Base-by-base conservation (phyloP, 345 rosid species). In the Nephelium lappaceum region DNA sequence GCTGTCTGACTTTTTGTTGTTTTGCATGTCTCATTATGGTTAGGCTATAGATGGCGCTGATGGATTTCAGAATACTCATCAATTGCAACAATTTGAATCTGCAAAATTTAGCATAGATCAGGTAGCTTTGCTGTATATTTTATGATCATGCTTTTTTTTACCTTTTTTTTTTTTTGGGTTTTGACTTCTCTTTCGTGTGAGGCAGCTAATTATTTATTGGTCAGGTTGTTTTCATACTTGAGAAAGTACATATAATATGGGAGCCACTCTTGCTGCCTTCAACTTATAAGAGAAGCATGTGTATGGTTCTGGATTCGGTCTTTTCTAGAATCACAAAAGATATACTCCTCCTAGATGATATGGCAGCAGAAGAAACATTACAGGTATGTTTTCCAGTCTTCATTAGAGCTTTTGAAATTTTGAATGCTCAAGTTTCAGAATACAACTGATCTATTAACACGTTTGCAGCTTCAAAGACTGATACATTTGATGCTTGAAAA, bases 291-390 rank as follows among this genome's bases (percentile, higher is more conserved):
- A 91, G 86, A 82, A 90, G 98, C 88, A 91, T 93, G 95, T 90
- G 95, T 78, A 68, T 78, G 15, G 92, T 93, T 82, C 84, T 96
- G 76, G 98, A 94, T 71, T 91, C 97, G 0, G 93, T 94, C 51
- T 89, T 96, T 81, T 90, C 91, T 67, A 88, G 95, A 86, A 88
- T 94, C 62, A 55, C 89, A 3, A 87, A 74, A 85, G 97, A 96
- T 80, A 86, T 94, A 71, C 94, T 96, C 79, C 90, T 89, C 77
- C 81, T 96, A 70, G 99, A 96, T 80, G 99, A 96, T 81, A 88
- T 96, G 87, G 98, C 99, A 38, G 98, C 99, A 14, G 99, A 96
- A 75, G 99, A 96, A 86, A 94, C 99, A 71, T 85, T 93, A 73
- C 94, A 92, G 95, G 99, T 92, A 75, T 65, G 39, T 71, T 21